phyloP scores from a whole-genome alignment of 2,329 filamentous ascomycete species.

The Xylariaceae sp. region DNA sequence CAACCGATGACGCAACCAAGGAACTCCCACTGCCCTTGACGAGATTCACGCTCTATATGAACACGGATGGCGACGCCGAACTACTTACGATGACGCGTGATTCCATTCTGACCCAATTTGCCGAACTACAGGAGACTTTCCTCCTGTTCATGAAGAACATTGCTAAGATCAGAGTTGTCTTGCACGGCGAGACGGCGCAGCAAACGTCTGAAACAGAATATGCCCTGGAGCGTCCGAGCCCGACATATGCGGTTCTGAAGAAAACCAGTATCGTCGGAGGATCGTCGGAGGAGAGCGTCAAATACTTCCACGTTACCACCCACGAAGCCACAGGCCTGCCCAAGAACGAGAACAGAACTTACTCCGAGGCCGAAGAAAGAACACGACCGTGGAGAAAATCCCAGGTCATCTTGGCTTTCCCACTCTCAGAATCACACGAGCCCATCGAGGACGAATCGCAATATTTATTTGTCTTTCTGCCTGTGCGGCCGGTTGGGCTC shows the following conservation, averaged over 20 bases:
- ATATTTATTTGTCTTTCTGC: conserved; percentile 41
- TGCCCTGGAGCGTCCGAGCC: conserved; percentile 11
- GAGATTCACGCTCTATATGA: no score
- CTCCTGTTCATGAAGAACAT: conserved; percentile 41
- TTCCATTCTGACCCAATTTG: conserved; percentile 29
- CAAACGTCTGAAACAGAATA: conserved; percentile 9
- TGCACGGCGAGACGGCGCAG: conserved; percentile 22
- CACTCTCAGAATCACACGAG: conserved; percentile 24
- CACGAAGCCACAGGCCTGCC: no score
- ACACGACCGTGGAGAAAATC: conserved; percentile 20
- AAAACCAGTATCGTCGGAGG: no score
- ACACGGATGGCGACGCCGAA: no score
- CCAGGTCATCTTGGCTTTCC: conserved; percentile 43
- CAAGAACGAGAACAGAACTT: conserved; percentile 31
- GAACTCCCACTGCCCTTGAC: no score
- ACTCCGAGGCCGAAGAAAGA: conserved; percentile 19
- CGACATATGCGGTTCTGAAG: no score
- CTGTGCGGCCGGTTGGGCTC: conserved; percentile 37
- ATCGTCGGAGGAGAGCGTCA: conserved; percentile 30
- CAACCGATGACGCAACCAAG: conserved; percentile 13
- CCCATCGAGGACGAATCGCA: conserved; percentile 38
- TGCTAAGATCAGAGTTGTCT: conserved; percentile 26
- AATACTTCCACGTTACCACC: conserved; percentile 22
- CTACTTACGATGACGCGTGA: no score
- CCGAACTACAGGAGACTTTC: conserved; percentile 33